Evolutionary conservation across 129 eudicot genomes (phyloP).

Genomic region (Artemisia argyi): DNA sequence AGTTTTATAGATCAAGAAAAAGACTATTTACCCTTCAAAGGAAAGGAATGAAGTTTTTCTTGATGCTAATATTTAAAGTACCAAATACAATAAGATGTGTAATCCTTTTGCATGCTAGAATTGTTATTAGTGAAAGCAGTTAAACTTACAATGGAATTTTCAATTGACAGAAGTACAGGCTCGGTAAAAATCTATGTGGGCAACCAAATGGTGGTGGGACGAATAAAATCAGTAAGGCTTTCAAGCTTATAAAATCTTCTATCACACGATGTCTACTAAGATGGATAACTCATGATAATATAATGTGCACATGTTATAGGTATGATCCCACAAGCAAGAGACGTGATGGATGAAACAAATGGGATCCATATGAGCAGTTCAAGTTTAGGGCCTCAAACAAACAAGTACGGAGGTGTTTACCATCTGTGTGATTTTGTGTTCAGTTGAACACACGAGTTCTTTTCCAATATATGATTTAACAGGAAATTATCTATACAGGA

Average conservation of each 20-base stretch:
- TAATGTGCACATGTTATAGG: slow-evolving; percentile 20
- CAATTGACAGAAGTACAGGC: slow-evolving; percentile 81
- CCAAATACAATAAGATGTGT: no score
- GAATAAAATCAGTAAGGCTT: slow-evolving; percentile 54
- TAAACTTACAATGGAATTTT: neutral
- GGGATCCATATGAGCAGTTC: slow-evolving; percentile 44
- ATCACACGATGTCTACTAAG: neutral
- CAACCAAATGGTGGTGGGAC: slow-evolving; percentile 59
- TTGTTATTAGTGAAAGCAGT: no score
- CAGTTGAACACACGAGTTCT: slow-evolving; percentile 10
- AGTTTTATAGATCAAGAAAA: no score
- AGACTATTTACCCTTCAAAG: no score
- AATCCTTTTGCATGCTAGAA: no score
- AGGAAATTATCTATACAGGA: slow-evolving; percentile 39
- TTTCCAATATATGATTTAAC: slow-evolving; percentile 7
- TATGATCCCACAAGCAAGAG: slow-evolving; percentile 40
- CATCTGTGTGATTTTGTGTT: slow-evolving; percentile 5
- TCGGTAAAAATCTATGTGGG: slow-evolving; percentile 73
- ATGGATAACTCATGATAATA: slow-evolving; percentile 11
- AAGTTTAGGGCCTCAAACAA: slow-evolving; percentile 51
- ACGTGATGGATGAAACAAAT: slow-evolving; percentile 42
- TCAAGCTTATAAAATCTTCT: slow-evolving; percentile 1
- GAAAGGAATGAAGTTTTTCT: no score
- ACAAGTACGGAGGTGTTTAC: slow-evolving; percentile 54
- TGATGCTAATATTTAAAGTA: no score